Base-by-base conservation (phyloP, 257 asterid genomes). In the Nicotiana noctiflora region DNA sequence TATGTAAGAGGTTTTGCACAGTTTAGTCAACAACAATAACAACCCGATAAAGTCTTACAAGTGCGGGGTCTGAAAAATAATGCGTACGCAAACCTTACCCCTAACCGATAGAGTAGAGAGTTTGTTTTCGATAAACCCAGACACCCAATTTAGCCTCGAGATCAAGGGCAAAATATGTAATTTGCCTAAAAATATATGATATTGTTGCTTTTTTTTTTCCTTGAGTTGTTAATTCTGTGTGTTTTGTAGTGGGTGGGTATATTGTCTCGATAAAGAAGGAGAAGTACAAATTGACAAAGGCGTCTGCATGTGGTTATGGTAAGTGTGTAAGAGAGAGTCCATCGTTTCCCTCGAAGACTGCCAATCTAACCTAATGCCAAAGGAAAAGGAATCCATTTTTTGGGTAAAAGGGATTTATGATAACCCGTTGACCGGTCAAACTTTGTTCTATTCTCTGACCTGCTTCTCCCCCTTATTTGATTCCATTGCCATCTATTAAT, bases 371-470 rank as follows among this genome's bases (percentile, higher is more conserved):
- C 12, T 25, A 49, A 21, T 44, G 76, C 79, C 72, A 82, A 68
- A 56, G 56, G 84, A 88, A 85, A 83, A 75, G 85, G 87, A 84
- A 87, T 88, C 86, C 82, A 83, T 84, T 84, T 84, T 88, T 62
- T 88, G 81, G 91, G 90, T 86, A 88, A 88, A 63, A 76, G 94
- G 83, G 88, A 78, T 59, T 75, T 81, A 53, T 65, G 62, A 80
- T 82, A 27, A 14, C 56, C 32, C 19, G 60, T 76, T 83, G 93
- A 87, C 93, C 62, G 86, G 94, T 90, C 96, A 91, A 91, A 87
- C 80, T 83, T 88, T 88, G 88, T 88, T 88, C 83, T 83, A 3
- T 87, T 80, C 79, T 53, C 79, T 67, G 25, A 52, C 55, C 49
- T 80, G 13, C 61, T 25, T 27, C 78, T 34, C 52, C 74, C 64